These are phyloP conservation scores for Suillus subalutaceus DNA, from an alignment of 768 basidiomycete species.

Conservation along the genomic window DNA sequence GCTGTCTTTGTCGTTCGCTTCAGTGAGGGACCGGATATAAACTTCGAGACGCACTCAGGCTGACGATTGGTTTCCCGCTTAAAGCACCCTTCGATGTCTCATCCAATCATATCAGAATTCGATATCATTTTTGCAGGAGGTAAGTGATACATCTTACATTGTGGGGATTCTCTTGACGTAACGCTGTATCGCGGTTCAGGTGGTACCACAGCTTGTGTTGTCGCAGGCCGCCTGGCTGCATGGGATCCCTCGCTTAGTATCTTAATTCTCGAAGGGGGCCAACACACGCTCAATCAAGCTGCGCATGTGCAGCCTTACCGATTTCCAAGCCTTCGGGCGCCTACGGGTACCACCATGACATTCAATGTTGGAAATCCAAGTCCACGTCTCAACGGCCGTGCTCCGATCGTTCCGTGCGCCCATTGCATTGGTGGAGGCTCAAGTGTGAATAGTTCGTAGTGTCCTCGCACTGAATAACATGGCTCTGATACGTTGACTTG, in stretches of 20 bases:
- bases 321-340: constrained; percentile 17
- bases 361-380: constrained; percentile 17
- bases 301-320: constrained; percentile 25
- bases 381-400: constrained; percentile 19
- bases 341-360: constrained; percentile 21
- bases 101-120: neutral
- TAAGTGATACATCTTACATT: neutral
- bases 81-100: neutral
- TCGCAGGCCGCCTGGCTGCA: constrained; percentile 28
- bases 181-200: constrained; percentile 10
- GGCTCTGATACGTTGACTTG: neutral
- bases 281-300: constrained; percentile 21
- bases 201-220: constrained; percentile 31
- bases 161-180: neutral
- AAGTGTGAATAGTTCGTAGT: constrained; percentile 22
- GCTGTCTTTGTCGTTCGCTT: neutral
- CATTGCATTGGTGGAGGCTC: constrained; percentile 31
- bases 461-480: neutral
- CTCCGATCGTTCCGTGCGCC: constrained; percentile 18
- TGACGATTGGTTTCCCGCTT: neutral
- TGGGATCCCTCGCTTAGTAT: constrained; percentile 31
- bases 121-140: constrained; percentile 5
- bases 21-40: neutral
- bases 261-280: constrained; percentile 30
- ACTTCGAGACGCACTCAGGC: too few relatives aligned